Base-by-base conservation (phyloP, 83 land plant genomes). In the Picea abies region DNA sequence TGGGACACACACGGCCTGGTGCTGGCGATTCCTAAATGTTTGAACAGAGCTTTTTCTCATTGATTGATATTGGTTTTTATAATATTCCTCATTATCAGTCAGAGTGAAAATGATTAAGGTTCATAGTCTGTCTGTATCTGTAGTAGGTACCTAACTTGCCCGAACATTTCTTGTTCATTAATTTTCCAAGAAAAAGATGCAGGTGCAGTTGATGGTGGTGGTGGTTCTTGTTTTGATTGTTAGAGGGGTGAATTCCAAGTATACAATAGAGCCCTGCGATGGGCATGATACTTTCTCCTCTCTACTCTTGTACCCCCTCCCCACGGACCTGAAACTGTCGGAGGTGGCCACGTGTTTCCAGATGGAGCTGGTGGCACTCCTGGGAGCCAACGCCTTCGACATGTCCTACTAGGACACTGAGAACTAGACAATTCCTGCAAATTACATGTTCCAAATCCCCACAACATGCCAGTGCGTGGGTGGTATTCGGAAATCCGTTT, bases 391-490 rank as follows among this genome's bases (percentile, higher is more conserved):
- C 20, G 26, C 66, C 63, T 37, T 67, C 39, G 73, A 79, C 58
- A 63, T 70, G 9, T 39, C 58, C 14, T 23, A 9, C 20, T 41
- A 72, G 19, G 37, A 23, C 20, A 2, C 56, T 3, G 85, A 49
- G 17, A 66, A 78, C 63, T 60, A 60, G 56, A 76, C 82, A 12
- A 16, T 82, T 25, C 35, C 44, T 7, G 22, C 23, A 15, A 76
- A 85, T 20, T 22, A 79, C 4, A 14, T 82, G 49, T 14, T 85
- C 37, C 82, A 23, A 39, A 69, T 85, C 8, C 87, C 87, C 58
- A 85, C 79, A 32, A 35, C 78, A 16, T 85, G 87, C 76, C 60
- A 80, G 14, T 85, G 87, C 49, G 81, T 68, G 17, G 70, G 79
- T 58, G 87, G 87, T 11, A 82, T 85, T 56, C 69, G 87, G 12